phyloP scores from a whole-genome alignment of 176 grass and related monocot species.

The Oryza meridionalis region DNA sequence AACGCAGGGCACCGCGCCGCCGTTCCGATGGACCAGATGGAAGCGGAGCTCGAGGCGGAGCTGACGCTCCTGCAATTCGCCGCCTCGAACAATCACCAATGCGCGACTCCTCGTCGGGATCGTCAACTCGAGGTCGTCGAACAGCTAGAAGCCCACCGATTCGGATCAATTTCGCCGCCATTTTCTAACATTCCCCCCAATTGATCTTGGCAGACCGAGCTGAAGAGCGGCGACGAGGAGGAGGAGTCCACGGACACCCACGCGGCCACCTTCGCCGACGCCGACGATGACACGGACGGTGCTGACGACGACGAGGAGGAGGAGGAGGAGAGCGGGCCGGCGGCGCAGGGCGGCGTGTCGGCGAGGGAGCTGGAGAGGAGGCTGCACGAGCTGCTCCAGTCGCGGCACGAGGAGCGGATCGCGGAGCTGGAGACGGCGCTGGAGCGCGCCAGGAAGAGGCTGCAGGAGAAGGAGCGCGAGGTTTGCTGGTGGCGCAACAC shows the following conservation, averaged over 20 bases:
- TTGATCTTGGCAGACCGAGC: slow-evolving; percentile 15
- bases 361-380: slow-evolving; percentile 69
- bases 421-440: slow-evolving; percentile 76
- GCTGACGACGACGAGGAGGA: background rate
- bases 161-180: background rate
- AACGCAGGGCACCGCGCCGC: background rate
- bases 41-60: slow-evolving; percentile 74
- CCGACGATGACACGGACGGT: slow-evolving; percentile 3
- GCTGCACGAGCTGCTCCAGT: slow-evolving; percentile 74
- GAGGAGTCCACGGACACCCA: slow-evolving; percentile 24
- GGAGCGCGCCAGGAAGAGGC: slow-evolving; percentile 59
- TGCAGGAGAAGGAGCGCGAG: slow-evolving; percentile 74
- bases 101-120: background rate
- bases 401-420: slow-evolving; percentile 76
- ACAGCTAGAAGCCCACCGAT: background rate
- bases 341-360: slow-evolving; percentile 58
- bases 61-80: slow-evolving; percentile 50
- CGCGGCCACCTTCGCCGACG: slow-evolving; percentile 17
- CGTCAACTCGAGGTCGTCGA: slow-evolving; percentile 10
- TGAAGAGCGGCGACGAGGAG: background rate
- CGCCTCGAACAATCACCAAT: slow-evolving; percentile 21
- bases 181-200: background rate
- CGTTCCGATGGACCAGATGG: slow-evolving; percentile 57
- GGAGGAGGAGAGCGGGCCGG: background rate
- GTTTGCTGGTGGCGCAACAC: slow-evolving; percentile 92